phyloP scores from a whole-genome alignment of 2,329 filamentous ascomycete species.

The Didymella sp. region DNA sequence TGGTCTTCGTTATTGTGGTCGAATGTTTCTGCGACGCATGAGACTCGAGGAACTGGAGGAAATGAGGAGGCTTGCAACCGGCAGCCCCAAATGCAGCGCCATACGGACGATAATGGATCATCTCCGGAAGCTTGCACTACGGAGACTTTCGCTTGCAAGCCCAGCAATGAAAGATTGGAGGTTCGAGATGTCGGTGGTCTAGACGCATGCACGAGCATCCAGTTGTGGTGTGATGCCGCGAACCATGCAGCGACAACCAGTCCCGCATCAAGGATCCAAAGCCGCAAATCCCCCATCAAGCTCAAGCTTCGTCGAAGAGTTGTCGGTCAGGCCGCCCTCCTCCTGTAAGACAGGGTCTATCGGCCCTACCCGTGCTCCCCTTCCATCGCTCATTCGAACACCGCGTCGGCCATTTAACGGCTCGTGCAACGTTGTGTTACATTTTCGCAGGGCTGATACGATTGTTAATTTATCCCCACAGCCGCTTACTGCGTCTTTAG shows the following conservation, averaged over 20 bases:
- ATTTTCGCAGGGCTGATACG: neutral
- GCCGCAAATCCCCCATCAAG: neutral
- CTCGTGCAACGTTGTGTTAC: conserved; percentile 1
- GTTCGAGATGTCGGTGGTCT: neutral
- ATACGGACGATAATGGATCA: neutral
- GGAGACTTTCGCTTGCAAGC: neutral
- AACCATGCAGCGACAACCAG: neutral
- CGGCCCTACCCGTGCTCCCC: neutral
- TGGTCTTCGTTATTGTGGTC: no score
- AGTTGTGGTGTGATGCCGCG: neutral
- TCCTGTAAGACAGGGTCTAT: neutral
- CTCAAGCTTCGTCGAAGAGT: neutral
- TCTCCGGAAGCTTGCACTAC: neutral
- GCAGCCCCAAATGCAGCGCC: neutral
- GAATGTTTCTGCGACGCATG: no score
- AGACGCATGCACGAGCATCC: neutral
- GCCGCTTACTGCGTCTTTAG: neutral
- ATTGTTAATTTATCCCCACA: neutral
- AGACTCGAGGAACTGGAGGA: neutral
- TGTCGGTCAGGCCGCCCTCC: neutral
- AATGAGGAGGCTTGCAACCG: neutral
- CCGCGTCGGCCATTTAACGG: neutral
- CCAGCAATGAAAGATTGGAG: neutral
- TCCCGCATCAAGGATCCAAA: neutral
- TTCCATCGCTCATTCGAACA: neutral